These are phyloP conservation scores for Dioszegia crocea DNA, from an alignment of 768 basidiomycete species.

Conservation along the genomic window DNA sequence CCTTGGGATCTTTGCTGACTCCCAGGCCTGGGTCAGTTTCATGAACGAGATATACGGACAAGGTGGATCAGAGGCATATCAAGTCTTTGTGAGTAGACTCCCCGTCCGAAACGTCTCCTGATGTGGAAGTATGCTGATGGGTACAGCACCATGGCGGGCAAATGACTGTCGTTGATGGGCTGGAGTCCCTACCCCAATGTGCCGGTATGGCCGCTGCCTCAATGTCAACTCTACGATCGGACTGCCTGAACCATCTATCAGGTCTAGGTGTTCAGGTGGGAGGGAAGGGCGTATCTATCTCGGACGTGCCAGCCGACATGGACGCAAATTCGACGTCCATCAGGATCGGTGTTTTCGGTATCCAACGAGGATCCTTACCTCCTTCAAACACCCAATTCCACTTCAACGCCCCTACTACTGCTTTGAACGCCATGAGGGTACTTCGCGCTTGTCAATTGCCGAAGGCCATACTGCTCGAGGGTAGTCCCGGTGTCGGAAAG, in stretches of 20 bases:
- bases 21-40: conserved; percentile 88
- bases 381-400: conserved; percentile 58
- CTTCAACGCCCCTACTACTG: conserved; percentile 81
- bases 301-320: neutral
- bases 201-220: conserved; percentile 61
- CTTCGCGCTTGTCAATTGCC: conserved; percentile 79
- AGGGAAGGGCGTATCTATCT: neutral
- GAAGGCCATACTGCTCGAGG: conserved; percentile 92
- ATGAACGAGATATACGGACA: conserved; percentile 59
- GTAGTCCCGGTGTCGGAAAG: conserved; percentile 97
- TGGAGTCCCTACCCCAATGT: conserved; percentile 71
- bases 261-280: conserved; percentile 52
- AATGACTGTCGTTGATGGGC: conserved; percentile 86
- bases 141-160: conserved; percentile 84
- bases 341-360: conserved; percentile 69
- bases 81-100: conserved; percentile 28
- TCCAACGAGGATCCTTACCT: conserved; percentile 59
- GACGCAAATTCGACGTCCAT: conserved; percentile 45
- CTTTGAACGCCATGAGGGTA: conserved; percentile 79
- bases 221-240: conserved; percentile 61
- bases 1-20: neutral
- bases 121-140: no score
- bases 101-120: no score
- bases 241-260: conserved; percentile 57
- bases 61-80: conserved; percentile 9